A percentile compares a stretch with the other conserved stretches of the same genome.
Evolutionary conservation across 768 basidiomycete species (phyloP).

Genomic region (Hirschioporus abietinus): DNA sequence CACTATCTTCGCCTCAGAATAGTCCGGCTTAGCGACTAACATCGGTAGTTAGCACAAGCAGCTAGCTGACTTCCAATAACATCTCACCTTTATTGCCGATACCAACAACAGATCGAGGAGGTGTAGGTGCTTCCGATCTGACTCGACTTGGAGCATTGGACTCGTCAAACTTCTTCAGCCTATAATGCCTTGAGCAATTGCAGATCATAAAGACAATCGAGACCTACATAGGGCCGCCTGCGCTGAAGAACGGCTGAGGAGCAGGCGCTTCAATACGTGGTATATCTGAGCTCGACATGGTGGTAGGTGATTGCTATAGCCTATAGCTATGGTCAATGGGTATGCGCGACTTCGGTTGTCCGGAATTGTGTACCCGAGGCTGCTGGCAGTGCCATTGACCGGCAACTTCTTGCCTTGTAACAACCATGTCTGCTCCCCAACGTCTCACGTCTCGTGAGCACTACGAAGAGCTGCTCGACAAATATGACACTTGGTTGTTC

Average conservation of each 20-base stretch:
- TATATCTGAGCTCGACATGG: not conserved
- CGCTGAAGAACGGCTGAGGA: constrained; percentile 44
- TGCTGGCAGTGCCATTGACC: not conserved
- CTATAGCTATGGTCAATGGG: too few relatives aligned
- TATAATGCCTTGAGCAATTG: constrained; percentile 20
- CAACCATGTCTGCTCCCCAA: constrained; percentile 2
- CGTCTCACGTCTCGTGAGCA: constrained; percentile 13
- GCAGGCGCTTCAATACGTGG: not conserved
- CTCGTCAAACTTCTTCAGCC: constrained; percentile 78
- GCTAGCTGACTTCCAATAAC: constrained; percentile 5
- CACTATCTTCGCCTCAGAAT: constrained; percentile 97
- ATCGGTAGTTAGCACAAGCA: constrained; percentile 7
- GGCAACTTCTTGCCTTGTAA: not conserved
- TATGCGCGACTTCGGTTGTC: too few relatives aligned
- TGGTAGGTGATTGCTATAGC: not conserved
- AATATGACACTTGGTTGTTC: constrained; percentile 92
- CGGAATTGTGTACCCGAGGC: too few relatives aligned
- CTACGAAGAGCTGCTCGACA: constrained; percentile 37
- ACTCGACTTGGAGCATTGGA: constrained; percentile 64
- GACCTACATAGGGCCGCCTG: constrained; percentile 69
- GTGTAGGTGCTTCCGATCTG: constrained; percentile 70
- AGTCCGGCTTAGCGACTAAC: constrained; percentile 92
- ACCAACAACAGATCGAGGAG: constrained; percentile 79
- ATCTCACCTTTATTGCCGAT: constrained; percentile 80
- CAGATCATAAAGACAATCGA: constrained; percentile 4